Percentiles rank a stretch among this genome's conserved stretches.
phyloP scores from a whole-genome alignment of 2,329 filamentous ascomycete genomes.

The Fusarium sp. region DNA sequence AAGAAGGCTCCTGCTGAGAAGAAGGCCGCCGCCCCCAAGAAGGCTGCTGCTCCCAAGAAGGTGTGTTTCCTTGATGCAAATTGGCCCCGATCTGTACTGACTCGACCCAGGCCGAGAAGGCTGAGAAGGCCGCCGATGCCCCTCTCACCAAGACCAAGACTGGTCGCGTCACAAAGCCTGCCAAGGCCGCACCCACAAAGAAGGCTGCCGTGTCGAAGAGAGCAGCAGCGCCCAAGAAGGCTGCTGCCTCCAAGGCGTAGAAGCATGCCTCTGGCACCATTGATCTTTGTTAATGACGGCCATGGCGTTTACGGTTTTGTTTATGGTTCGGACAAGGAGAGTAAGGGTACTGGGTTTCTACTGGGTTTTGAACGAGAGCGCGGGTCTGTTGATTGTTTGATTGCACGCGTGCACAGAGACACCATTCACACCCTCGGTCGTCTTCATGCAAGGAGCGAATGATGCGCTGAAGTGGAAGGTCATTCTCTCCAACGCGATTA shows the following conservation, averaged over 20 bases:
- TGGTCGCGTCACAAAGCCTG: slow-evolving; percentile 82
- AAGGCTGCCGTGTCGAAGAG: slow-evolving; percentile 55
- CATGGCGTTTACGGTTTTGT: slow-evolving; percentile 51
- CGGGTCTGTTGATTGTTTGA: slow-evolving; percentile 40
- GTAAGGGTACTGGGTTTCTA: slow-evolving; percentile 43
- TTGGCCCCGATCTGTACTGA: neutral
- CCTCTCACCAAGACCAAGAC: slow-evolving; percentile 86
- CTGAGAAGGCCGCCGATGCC: slow-evolving; percentile 72
- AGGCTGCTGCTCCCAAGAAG: slow-evolving; percentile 51
- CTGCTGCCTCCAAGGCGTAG: slow-evolving; percentile 57
- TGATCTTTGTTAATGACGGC: slow-evolving; percentile 53
- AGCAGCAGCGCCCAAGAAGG: slow-evolving; percentile 58
- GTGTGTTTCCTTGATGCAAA: slow-evolving; percentile 8
- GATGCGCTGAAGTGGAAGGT: slow-evolving; percentile 30
- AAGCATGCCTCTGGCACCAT: slow-evolving; percentile 30
- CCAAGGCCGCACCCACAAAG: slow-evolving; percentile 53
- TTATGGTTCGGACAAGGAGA: slow-evolving; percentile 43
- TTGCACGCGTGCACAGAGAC: slow-evolving; percentile 37
- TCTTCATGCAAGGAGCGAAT: slow-evolving; percentile 35
- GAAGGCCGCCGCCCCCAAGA: slow-evolving; percentile 38
- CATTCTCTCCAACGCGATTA: slow-evolving; percentile 34
- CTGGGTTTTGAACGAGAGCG: slow-evolving; percentile 43
- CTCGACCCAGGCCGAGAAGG: slow-evolving; percentile 30
- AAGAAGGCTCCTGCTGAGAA: slow-evolving; percentile 53
- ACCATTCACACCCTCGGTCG: slow-evolving; percentile 30